Evolutionary conservation across 2,329 filamentous ascomycete genomes (phyloP).

Genomic region (Alternaria solani): DNA sequence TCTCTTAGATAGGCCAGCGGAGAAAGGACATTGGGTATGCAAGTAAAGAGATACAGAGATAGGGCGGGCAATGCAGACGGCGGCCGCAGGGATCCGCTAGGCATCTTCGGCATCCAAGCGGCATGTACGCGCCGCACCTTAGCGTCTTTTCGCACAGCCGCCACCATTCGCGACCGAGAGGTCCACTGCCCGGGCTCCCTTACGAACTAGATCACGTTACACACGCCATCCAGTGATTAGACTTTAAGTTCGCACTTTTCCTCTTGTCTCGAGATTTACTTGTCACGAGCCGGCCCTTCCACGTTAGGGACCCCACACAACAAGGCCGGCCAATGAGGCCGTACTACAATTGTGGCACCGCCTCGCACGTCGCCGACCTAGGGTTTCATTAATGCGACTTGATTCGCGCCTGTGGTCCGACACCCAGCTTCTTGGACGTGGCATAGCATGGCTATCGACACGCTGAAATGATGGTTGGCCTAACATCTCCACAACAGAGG

Average conservation of each 20-base stretch:
- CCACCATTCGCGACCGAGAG: background rate
- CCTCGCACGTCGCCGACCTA: conserved; percentile 3
- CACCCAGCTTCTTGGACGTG: background rate
- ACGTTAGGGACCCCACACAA: background rate
- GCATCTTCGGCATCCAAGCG: background rate
- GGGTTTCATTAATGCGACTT: background rate
- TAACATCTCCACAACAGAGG: background rate
- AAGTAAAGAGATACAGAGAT: background rate
- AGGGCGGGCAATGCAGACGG: background rate
- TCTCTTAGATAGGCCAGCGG: background rate
- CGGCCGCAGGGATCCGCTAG: background rate
- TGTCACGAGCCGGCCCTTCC: background rate
- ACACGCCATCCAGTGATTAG: background rate
- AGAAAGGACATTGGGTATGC: background rate
- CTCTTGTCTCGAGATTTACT: background rate
- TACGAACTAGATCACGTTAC: background rate
- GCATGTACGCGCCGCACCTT: background rate
- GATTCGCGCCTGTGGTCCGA: background rate
- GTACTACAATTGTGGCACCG: background rate
- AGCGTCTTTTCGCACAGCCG: background rate
- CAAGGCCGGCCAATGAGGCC: background rate
- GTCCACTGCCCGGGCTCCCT: background rate
- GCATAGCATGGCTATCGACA: background rate
- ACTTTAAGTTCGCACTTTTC: background rate
- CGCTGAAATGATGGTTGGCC: conserved; percentile 3